Percentiles rank a stretch among this genome's conserved stretches.
These are phyloP conservation scores for Musa beccarii DNA, from an alignment of 176 grass and related monocot species.

Conservation along the genomic window DNA sequence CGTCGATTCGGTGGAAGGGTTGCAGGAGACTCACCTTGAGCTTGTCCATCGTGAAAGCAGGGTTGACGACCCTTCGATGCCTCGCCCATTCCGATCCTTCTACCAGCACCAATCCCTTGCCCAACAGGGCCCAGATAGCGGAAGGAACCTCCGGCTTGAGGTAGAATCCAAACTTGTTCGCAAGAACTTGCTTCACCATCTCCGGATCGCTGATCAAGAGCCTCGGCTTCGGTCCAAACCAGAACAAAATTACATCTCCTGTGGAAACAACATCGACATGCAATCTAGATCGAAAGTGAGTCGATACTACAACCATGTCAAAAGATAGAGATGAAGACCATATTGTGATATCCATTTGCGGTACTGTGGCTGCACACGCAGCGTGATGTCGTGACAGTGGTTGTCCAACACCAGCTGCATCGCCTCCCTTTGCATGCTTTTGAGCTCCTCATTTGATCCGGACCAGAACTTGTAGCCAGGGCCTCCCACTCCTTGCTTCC, in stretches of 20 bases:
- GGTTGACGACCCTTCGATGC: background rate
- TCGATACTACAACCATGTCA: too few species aligned
- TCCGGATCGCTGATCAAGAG: background rate
- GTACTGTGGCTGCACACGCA: background rate
- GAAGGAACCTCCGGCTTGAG: background rate
- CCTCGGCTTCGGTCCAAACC: background rate
- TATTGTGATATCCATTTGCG: background rate
- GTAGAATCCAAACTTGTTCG: background rate
- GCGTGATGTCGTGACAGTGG: background rate
- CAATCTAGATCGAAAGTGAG: background rate
- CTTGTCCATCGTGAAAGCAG: slow-evolving; percentile 10
- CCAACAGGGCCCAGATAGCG: background rate
- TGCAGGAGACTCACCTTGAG: slow-evolving; percentile 4
- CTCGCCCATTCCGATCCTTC: background rate
- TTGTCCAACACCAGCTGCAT: background rate
- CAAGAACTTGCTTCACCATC: background rate
- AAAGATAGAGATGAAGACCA: background rate
- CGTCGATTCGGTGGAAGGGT: too few species aligned
- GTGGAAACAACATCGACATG: background rate
- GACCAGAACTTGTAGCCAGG: background rate
- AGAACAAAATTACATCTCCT: background rate
- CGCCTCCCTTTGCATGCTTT: background rate
- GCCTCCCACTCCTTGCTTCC: slow-evolving; percentile 5
- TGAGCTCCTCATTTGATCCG: background rate
- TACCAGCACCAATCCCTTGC: background rate